Evolutionary conservation across 768 basidiomycete species (phyloP).

Genomic region (Suillus subalutaceus): DNA sequence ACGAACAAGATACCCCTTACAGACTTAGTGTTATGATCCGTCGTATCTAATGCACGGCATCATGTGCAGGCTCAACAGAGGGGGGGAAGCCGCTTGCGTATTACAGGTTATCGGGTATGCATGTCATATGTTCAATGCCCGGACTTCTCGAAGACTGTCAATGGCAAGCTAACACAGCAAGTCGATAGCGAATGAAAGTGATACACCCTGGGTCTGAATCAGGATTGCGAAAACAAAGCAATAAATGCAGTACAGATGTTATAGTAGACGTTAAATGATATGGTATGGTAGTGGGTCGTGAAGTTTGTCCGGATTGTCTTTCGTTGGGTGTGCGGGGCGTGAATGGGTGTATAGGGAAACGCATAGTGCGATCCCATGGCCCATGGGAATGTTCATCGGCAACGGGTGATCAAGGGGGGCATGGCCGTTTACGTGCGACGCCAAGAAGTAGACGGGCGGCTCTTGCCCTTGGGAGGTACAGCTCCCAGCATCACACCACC

Average conservation of each 20-base stretch:
- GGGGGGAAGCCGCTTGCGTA: too few species aligned
- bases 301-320: conserved; percentile 26
- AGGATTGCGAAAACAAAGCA: conserved; percentile 22
- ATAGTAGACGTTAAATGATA: conserved; percentile 32
- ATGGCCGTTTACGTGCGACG: conserved; percentile 49
- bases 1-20: too few species aligned
- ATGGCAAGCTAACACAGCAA: conserved; percentile 13
- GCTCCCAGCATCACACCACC: conserved; percentile 86
- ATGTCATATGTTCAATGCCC: not conserved
- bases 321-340: conserved; percentile 26
- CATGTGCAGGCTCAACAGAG: too few species aligned
- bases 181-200: conserved; percentile 17
- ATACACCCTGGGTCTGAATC: conserved; percentile 27
- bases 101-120: not conserved
- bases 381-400: conserved; percentile 3
- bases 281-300: conserved; percentile 34
- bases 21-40: too few species aligned
- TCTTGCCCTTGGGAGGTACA: conserved; percentile 35
- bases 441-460: conserved; percentile 42
- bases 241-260: conserved; percentile 29
- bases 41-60: too few species aligned
- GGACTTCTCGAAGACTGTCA: not conserved
- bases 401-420: not conserved
- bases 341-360: conserved; percentile 23
- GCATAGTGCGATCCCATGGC: conserved; percentile 8